Base-by-base conservation (phyloP, 139 green algal genomes). In the Tetraselmis striata region DNA sequence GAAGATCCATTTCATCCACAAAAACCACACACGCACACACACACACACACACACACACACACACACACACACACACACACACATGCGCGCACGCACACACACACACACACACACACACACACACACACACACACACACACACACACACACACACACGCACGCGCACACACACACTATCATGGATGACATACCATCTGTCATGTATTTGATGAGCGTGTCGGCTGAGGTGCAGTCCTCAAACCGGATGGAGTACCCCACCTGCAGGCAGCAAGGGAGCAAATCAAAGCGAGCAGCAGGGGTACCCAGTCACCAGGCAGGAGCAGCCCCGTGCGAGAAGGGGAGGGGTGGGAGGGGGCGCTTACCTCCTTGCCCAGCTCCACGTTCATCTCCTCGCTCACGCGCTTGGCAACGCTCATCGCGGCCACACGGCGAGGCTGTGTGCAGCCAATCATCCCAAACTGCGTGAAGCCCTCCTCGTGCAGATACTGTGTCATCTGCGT, bases 401-500 rank as follows among this genome's bases (percentile, higher is more conserved):
- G 95, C 91, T 98, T 98, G 74, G 96, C 96, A 25, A 99, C 96
- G 28, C 85, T 94, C 95, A 99, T 98, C 77, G 96, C 96, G 0
- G 96, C 96, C 79, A 99, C 96, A 31, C 96, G 92, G 31, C 96
- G 91, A 5, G 96, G 96, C 91, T 99, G 95, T 29, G 95, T 99
- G 93, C 95, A 99, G 18, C 95, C 96, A 31, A 98, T 94, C 82
- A 93, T 90, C 31, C 96, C 96, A 31, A 83, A 91, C 0, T 86
- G 90, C 11, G 91, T 93, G 89, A 96, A 98, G 0, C 95, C 95
- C 24, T 93, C 93, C 86, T 99, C 97, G 28, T 94, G 87, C 45
- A 99, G 92, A 88, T 99, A 99, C 89, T 98, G 94, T 5, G 93
- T 95, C 91, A 96, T 96, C 89, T 98, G 94, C 2, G 96, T 99